Conservation (phyloP, 345 rosid species). For the Sonneratia caseolaris region DNA sequence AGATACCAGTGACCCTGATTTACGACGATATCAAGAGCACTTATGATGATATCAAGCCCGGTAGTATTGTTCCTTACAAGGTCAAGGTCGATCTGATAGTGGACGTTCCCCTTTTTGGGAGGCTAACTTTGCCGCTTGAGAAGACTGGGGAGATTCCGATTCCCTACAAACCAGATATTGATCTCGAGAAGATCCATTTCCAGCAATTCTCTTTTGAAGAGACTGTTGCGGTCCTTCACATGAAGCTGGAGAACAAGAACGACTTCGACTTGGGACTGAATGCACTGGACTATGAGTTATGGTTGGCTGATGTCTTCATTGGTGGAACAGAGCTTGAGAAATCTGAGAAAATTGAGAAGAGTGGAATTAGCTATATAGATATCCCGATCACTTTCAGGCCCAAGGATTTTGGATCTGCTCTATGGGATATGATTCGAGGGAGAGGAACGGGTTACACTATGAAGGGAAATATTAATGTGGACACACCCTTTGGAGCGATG, state of each 20-base stretch:
- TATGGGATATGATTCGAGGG: conserved; percentile 99
- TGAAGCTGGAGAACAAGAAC: conserved; percentile 78
- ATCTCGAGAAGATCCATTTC: conserved; percentile 68
- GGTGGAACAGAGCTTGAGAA: conserved; percentile 63
- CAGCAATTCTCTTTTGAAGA: conserved; percentile 79
- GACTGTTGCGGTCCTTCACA: conserved; percentile 72
- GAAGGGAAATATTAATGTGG: conserved; percentile 73
- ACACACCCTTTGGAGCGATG: conserved; percentile 93
- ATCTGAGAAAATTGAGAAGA: conserved; percentile 56
- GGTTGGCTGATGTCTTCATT: conserved; percentile 65
- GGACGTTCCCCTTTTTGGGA: conserved; percentile 83
- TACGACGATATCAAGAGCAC: conserved; percentile 78
- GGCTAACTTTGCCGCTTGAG: conserved; percentile 79
- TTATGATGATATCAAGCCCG: conserved; percentile 72
- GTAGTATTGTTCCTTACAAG: conserved; percentile 78
- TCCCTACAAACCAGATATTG: conserved; percentile 91
- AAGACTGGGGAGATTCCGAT: conserved; percentile 92
- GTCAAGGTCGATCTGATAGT: conserved; percentile 78
- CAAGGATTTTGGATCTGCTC: conserved; percentile 91
- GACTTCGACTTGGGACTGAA: conserved; percentile 86
- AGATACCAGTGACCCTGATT: conserved; percentile 70
- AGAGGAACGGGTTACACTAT: conserved; percentile 83
- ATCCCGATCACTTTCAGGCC: conserved; percentile 84
- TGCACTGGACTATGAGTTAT: conserved; percentile 69
- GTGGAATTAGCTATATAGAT: conserved; percentile 50